Base-by-base conservation (phyloP, 2,329 filamentous ascomycete genomes). In the Tolypocladium sp. region DNA sequence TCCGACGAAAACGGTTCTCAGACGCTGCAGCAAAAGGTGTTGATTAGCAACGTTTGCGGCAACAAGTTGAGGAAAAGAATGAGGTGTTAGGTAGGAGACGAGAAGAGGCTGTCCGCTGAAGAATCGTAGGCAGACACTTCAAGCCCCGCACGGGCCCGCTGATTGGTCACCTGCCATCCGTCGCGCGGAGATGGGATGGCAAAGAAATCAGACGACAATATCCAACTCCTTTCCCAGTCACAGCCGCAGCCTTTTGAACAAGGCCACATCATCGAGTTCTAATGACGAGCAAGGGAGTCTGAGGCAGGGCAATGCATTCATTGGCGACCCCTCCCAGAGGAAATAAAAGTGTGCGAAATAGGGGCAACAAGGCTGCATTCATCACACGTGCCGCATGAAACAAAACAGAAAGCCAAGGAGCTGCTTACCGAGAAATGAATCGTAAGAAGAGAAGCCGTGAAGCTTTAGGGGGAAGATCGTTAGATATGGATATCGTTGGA, bases 401-500 rank as follows among this genome's bases (percentile, higher is more conserved):
- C 37, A 38, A 6, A 3, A 38, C 37, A 38, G 37, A 38, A 15
- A 12, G 13, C 37, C 13, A 17, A 38, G 13, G 13, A 10, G 15
- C 15, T 20, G 15, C 46, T 51, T 51, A 51, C 46, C 46, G 46
- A 51, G 46, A 5, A 51, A 10, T 33, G 15, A 51, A 33, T n/a
- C 17, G 46, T 30, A 37, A 37, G 10, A 15, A 30, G 22, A n/a
- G 8, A 20, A 33, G 27, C 25, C 15, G 44, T 30, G 44, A 8
- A 30, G 13, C 13, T 30, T 22, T 10, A 22, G n/a, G 41, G n/a
- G 41, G 9, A 22, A 42, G 20, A 42, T n/a, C 61, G 62, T 66
- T 63, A 64, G 63, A 65, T 63, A 59, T 62, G 60, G 57, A 64
- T 62, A 59, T 69, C 63, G 62, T 59, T 59, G 64, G 63, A 66